A percentile compares a stretch with the other conserved stretches of the same genome.
Evolutionary conservation across 495 filamentous ascomycete genomes (phyloP).

Genomic region (Saxophila tyrrhenica): DNA sequence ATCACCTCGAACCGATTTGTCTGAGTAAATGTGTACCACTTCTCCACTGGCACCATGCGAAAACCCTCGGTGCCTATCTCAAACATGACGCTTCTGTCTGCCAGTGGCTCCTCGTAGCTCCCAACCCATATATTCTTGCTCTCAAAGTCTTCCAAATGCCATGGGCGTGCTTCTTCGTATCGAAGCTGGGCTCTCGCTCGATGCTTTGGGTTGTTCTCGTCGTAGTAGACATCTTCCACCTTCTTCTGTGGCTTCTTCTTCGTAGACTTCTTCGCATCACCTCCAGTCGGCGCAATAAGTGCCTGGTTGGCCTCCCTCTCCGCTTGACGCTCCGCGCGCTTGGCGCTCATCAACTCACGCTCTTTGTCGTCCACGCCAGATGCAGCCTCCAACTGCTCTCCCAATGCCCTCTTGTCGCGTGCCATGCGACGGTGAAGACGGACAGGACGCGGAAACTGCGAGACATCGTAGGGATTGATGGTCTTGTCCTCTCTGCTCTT

Average conservation of each 20-base stretch:
- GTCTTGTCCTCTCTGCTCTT: constrained; percentile 17
- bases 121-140: constrained; percentile 89
- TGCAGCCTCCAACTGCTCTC: constrained; percentile 22
- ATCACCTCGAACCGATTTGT: constrained; percentile 74
- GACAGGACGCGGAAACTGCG: constrained; percentile 78
- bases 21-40: constrained; percentile 84
- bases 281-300: constrained; percentile 66
- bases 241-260: constrained; percentile 64
- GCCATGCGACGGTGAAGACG: constrained; percentile 82
- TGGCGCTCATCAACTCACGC: constrained; percentile 56
- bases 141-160: constrained; percentile 94
- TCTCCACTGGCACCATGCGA: constrained; percentile 81
- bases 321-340: constrained; percentile 66
- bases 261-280: constrained; percentile 44
- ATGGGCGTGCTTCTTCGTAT: constrained; percentile 90
- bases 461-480: constrained; percentile 56
- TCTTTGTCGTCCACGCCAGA: constrained; percentile 51
- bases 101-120: constrained; percentile 73
- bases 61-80: constrained; percentile 54
- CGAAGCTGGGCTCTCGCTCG: constrained; percentile 67
- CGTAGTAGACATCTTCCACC: constrained; percentile 47
- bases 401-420: constrained; percentile 43
- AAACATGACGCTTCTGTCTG: constrained; percentile 65
- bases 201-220: constrained; percentile 57
- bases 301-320: constrained; percentile 73